phyloP scores from a whole-genome alignment of 176 grass and related monocot genomes.

The Aegilops tauschii region DNA sequence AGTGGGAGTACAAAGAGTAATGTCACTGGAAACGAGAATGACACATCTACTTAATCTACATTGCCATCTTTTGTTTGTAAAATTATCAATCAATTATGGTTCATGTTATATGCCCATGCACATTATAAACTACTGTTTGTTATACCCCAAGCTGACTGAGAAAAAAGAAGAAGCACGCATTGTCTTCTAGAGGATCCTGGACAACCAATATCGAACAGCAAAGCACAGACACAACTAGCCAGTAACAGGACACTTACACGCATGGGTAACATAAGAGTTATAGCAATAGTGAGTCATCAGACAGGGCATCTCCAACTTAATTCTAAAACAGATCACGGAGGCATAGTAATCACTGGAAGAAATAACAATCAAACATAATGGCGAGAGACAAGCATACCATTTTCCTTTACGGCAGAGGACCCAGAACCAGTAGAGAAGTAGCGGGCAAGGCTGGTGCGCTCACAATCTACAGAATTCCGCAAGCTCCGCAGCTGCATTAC shows the following conservation, averaged over 20 bases:
- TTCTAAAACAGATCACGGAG: neutral
- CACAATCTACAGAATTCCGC: constrained; percentile 41
- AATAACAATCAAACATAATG: neutral
- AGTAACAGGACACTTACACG: neutral
- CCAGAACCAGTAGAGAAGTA: constrained; percentile 56
- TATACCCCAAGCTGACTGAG: neutral
- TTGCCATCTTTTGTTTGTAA: neutral
- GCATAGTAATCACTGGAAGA: neutral
- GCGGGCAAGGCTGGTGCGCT: constrained; percentile 42
- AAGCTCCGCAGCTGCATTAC: constrained; percentile 67
- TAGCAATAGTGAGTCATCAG: no score
- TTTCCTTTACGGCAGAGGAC: constrained; percentile 31
- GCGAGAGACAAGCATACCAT: constrained; percentile 18
- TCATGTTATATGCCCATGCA: neutral
- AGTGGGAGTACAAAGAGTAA: neutral
- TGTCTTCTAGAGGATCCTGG: neutral
- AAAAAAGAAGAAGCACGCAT: neutral
- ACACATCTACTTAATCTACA: neutral
- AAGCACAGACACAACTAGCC: neutral
- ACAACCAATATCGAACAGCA: neutral
- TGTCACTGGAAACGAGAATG: neutral
- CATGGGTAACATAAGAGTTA: neutral
- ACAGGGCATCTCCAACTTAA: neutral
- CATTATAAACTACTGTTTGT: neutral
- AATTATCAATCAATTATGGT: neutral